phyloP scores from a whole-genome alignment of 148 eudicot genomes.

The Limonium bicolor region DNA sequence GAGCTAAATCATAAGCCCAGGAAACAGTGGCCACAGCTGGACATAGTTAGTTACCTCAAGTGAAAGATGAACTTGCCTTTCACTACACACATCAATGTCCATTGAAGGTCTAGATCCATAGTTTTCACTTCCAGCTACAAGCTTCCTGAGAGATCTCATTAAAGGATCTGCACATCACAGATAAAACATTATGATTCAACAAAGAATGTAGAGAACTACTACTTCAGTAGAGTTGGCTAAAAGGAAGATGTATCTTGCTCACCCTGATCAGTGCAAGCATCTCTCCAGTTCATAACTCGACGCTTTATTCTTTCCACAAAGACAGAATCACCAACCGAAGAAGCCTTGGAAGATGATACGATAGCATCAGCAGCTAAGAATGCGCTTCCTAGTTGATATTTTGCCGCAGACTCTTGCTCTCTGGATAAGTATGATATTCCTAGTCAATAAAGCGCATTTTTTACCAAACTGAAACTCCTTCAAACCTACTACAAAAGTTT shows the following conservation, averaged over 20 bases:
- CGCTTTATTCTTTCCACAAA: slow-evolving; percentile 58
- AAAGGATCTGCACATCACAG: slow-evolving; percentile 45
- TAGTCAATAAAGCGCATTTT: too few species aligned
- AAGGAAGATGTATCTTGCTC: slow-evolving; percentile 8
- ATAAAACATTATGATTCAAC: not conserved
- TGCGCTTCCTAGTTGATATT: slow-evolving; percentile 26
- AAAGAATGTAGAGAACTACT: not conserved
- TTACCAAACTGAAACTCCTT: too few species aligned
- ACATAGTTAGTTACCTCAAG: slow-evolving; percentile 49
- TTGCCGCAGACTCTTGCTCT: slow-evolving; percentile 62
- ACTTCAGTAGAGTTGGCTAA: too few species aligned
- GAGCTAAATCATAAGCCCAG: too few species aligned
- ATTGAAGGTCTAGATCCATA: slow-evolving; percentile 78
- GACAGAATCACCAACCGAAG: slow-evolving; percentile 66
- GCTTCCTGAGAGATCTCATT: slow-evolving; percentile 52
- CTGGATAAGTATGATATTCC: slow-evolving; percentile 92
- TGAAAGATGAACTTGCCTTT: slow-evolving; percentile 81
- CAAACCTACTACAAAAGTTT: too few species aligned
- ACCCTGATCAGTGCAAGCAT: slow-evolving; percentile 59
- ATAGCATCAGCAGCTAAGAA: slow-evolving; percentile 15
- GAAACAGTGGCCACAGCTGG: too few species aligned
- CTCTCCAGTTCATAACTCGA: slow-evolving; percentile 58
- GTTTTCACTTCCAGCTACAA: slow-evolving; percentile 42
- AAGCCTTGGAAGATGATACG: slow-evolving; percentile 22
- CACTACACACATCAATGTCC: slow-evolving; percentile 80